Evolutionary conservation across 2,329 filamentous ascomycete genomes (phyloP), one percentile per base, ranked within the genome.

Genomic region (Gliomastix tumulicola): DNA sequence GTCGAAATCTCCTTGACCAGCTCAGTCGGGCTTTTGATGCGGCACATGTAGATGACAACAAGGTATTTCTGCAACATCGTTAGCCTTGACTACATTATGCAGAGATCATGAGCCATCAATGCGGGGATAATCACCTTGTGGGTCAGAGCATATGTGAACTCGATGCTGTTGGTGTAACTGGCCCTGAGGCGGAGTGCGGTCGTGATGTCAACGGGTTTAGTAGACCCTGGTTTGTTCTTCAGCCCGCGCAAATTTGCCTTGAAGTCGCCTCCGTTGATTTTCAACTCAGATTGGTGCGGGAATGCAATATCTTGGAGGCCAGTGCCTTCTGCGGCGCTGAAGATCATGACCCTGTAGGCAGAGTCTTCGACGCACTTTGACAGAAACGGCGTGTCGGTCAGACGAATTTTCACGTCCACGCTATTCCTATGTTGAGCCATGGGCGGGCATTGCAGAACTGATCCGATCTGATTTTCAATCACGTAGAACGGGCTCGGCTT

Each of bases 211-310:
- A 87, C 88, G 7, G 92, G 92, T 50, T 88, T 81, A 28, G 92
- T 98, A 31, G 92, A 94, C 17, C 92, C 92, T 7, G 90, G 87
- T 58, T 92, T 94, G 58, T 95, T 96, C 63, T 98, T 98, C 43
- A 98, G 63, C 5, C 92, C 92, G 47, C 92, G 84, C 47, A 94
- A 72, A 56, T 97, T 98, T n/a, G 84, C 83, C 59, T 90, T 92
- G 47, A 96, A 74, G 39, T 96, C 88, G 22, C 84, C 84, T 9
- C 79, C 74, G 49, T 98, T 98, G 38, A 95, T 78, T 55, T 88
- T 90, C 39, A 98, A 73, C 56, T 98, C 92, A 21, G 92, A 84
- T 61, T 96, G 88, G 49, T 90, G 80, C 3, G 92, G 92, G 46
- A 98, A 98, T 1, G 86, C 68, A 37, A 98, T 80, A 43, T 97